A percentile compares a stretch with the other conserved stretches of the same genome.
phyloP scores from a whole-genome alignment of 352 stramenopile species.

The Globisporangium apiculatum region DNA sequence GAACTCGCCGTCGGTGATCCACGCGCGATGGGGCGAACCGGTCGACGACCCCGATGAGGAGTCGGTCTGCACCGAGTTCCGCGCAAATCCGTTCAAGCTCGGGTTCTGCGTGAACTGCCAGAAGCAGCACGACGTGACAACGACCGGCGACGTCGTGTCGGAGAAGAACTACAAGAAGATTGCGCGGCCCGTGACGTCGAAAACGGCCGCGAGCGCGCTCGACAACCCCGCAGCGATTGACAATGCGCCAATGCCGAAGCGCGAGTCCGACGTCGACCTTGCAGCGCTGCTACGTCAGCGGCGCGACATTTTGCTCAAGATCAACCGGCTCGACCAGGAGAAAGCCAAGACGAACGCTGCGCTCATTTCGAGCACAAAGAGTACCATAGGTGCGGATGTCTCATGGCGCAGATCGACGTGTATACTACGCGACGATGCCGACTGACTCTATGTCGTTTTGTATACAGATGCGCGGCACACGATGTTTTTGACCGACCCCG shows the following conservation, averaged over 20 bases:
- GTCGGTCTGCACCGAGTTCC: conserved; percentile 72
- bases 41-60: conserved; percentile 81
- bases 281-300: conserved; percentile 62
- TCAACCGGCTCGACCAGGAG: conserved; percentile 52
- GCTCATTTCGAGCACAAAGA: conserved; percentile 14
- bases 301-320: conserved; percentile 67
- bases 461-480: conserved; percentile 31
- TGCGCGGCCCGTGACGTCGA: conserved; percentile 52
- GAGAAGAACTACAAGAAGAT: conserved; percentile 86
- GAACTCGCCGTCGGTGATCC: conserved; percentile 75
- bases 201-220: conserved; percentile 70
- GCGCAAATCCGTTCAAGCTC: conserved; percentile 79
- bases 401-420: background rate
- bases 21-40: conserved; percentile 79
- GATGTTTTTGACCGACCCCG: conserved; percentile 35
- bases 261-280: conserved; percentile 81
- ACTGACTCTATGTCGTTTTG: background rate
- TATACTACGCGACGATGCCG: background rate
- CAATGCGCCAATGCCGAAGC: conserved; percentile 29
- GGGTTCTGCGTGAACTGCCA: conserved; percentile 88
- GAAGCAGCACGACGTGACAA: conserved; percentile 82
- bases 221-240: conserved; percentile 66
- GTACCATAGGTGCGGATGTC: conserved; percentile 30
- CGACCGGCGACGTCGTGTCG: conserved; percentile 48
- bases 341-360: conserved; percentile 38